phyloP scores from a whole-genome alignment of 495 filamentous ascomycete genomes.

The Penicillium salamii region DNA sequence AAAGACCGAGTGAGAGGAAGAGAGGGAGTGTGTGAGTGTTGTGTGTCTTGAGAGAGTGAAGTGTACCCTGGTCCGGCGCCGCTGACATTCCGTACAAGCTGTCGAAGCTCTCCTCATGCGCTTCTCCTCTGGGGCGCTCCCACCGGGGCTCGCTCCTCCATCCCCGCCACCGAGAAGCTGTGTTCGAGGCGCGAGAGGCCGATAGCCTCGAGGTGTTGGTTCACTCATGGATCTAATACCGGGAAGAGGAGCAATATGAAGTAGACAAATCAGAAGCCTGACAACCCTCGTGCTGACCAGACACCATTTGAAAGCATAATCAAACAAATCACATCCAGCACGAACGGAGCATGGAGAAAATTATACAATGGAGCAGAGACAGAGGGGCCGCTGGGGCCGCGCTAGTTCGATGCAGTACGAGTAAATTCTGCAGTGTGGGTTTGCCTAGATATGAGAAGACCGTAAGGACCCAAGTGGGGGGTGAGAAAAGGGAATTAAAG shows the following conservation, averaged over 20 bases:
- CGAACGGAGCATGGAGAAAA: background rate
- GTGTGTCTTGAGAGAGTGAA: constrained; percentile 2
- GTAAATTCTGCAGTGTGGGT: constrained; percentile 2
- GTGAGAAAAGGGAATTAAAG: background rate
- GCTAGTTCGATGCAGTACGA: background rate
- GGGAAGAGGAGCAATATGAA: background rate
- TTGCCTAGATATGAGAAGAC: background rate
- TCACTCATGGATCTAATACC: constrained; percentile 26
- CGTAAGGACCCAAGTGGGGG: background rate
- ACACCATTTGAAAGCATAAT: constrained; percentile 8
- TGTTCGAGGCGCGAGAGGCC: constrained; percentile 36
- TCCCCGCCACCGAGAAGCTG: constrained; percentile 12
- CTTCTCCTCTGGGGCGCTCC: constrained; percentile 26
- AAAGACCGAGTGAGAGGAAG: background rate
- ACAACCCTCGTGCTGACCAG: background rate
- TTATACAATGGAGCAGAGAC: constrained; percentile 6
- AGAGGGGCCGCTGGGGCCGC: constrained; percentile 2
- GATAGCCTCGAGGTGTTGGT: constrained; percentile 24
- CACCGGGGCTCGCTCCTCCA: constrained; percentile 11
- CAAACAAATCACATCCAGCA: background rate
- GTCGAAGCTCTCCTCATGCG: constrained; percentile 40
- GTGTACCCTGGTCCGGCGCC: constrained; percentile 40
- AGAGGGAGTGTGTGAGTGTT: background rate
- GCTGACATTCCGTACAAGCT: constrained; percentile 43
- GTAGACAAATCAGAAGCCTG: background rate